These are phyloP conservation scores for Borovskyia barvae DNA, from an alignment of 208 protist species.

Conservation along the genomic window DNA sequence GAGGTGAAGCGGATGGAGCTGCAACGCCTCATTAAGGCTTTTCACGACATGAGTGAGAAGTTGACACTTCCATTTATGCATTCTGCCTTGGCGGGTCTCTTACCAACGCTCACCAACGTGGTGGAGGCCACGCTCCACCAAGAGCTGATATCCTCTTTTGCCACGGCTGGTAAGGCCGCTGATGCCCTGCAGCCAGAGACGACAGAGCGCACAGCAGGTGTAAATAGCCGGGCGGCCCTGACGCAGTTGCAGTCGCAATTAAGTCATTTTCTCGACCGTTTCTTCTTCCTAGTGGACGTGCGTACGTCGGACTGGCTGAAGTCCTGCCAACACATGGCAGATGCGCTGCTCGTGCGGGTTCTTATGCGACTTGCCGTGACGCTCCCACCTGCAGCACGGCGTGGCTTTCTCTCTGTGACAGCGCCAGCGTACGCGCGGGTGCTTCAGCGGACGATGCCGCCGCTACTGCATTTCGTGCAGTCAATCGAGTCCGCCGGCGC, in stretches of 20 bases:
- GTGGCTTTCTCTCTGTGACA: neutral
- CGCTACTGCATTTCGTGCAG: constrained; percentile 27
- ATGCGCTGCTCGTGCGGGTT: constrained; percentile 23
- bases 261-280: constrained; percentile 32
- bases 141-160: constrained; percentile 5
- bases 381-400: constrained; percentile 6
- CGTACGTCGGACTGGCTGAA: constrained; percentile 32
- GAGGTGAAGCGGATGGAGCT: constrained; percentile 32
- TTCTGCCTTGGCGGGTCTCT: constrained; percentile 34
- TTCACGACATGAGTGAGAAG: constrained; percentile 31
- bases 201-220: no score
- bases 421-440: constrained; percentile 22
- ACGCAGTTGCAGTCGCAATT: constrained; percentile 32
- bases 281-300: constrained; percentile 35
- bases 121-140: constrained; percentile 21
- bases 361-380: constrained; percentile 14
- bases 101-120: constrained; percentile 26
- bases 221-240: constrained; percentile 16
- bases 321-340: constrained; percentile 20
- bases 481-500: constrained; percentile 15
- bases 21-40: constrained; percentile 24
- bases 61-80: constrained; percentile 46
- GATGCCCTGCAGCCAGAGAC: no score
- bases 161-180: neutral
- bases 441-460: constrained; percentile 24